Conservation (phyloP, 805 yeast species). For the Blastobotrys peoriensis region DNA sequence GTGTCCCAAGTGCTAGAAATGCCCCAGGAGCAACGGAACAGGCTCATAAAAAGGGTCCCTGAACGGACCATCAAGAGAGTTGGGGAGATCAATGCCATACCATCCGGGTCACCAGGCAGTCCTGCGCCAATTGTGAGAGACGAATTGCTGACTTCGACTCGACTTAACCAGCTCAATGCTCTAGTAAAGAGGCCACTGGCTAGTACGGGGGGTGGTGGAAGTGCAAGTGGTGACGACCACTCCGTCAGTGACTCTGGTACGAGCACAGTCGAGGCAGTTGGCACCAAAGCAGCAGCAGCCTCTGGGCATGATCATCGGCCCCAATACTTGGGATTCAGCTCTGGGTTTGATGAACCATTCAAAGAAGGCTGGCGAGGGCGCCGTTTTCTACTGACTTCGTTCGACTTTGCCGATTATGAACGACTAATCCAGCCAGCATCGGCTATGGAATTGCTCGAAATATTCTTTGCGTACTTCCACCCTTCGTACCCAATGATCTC, state of each 20-base stretch:
- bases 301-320: background rate
- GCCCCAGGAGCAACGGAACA: background rate
- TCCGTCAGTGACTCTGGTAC: background rate
- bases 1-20: background rate
- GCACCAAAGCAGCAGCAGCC: background rate
- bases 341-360: constrained; percentile 12
- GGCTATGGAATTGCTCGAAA: constrained; percentile 10
- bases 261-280: background rate
- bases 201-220: no score
- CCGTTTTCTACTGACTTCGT: constrained; percentile 2
- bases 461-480: constrained; percentile 10
- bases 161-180: no score
- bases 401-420: constrained; percentile 6
- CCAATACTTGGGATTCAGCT: constrained; percentile 6
- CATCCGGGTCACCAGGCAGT: no score
- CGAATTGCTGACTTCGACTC: no score
- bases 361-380: constrained; percentile 6
- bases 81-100: no score
- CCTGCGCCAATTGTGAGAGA: no score
- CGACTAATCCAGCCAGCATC: constrained; percentile 1
- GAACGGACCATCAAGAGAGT: no score
- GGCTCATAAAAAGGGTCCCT: background rate
- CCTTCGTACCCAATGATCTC: constrained; percentile 10
- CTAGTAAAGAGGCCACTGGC: no score
- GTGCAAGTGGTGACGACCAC: no score